phyloP scores from a whole-genome alignment of 106 monocot genomes.

The Narthecium ossifragum region DNA sequence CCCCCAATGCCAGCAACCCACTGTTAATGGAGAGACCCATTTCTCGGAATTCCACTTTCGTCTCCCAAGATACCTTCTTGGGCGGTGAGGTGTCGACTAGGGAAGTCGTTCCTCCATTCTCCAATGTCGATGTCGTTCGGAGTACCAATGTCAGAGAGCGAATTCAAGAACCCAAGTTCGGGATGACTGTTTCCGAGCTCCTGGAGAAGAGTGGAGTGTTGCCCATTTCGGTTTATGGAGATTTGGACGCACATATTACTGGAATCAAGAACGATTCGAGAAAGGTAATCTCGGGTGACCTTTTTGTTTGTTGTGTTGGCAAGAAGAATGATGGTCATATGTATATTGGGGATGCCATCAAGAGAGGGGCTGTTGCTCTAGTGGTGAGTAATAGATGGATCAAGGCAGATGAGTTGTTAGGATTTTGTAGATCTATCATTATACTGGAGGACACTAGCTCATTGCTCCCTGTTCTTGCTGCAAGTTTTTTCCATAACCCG shows the following conservation, averaged over 20 bases:
- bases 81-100: no score
- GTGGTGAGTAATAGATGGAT: conserved; percentile 13
- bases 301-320: conserved; percentile 22
- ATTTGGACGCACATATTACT: conserved; percentile 7
- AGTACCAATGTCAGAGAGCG: no score
- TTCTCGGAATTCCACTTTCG: no score
- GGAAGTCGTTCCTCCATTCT: no score
- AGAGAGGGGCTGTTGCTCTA: conserved; percentile 19
- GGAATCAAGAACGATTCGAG: conserved; percentile 29
- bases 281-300: conserved; percentile 19
- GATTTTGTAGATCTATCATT: conserved; percentile 9
- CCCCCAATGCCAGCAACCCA: no score
- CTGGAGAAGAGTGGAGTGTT: conserved; percentile 5
- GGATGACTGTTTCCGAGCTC: conserved; percentile 15
- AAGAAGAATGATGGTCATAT: conserved; percentile 19
- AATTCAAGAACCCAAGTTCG: background rate
- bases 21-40: no score
- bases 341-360: conserved; percentile 12
- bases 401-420: conserved; percentile 6
- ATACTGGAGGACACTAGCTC: conserved; percentile 11
- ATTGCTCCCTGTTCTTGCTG: conserved; percentile 16
- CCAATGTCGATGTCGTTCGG: background rate
- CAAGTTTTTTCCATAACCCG: conserved; percentile 21
- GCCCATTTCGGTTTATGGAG: conserved; percentile 9
- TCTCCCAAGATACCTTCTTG: background rate